Base-by-base conservation (phyloP, 2,329 filamentous ascomycete species). In the Graphilbum ipis-grandicollis region DNA sequence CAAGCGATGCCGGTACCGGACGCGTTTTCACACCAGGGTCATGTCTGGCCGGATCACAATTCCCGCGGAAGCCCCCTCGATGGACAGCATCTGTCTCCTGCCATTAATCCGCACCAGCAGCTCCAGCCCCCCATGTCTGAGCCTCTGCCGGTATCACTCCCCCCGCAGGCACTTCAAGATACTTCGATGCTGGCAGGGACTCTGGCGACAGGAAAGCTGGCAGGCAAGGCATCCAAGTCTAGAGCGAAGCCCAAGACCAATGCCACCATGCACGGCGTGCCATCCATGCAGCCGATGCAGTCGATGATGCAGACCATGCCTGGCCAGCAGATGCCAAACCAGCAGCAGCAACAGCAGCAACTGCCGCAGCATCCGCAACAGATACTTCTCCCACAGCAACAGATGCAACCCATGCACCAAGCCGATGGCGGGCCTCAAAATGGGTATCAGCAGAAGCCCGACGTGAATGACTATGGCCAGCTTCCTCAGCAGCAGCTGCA, bases 251-350 rank as follows among this genome's bases (percentile, higher is more conserved):
- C n/a, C 19, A 17, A 22, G 19, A 9, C 25, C 18, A 14, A 31
- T 31, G 21, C 34, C 30, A 15, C n/a, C 29, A 13, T 18, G 7
- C n/a, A 15, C n/a, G 23, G 19, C 19, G 23, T 23, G 14, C 30
- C 34, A 19, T 4, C 9, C 9, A 17, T 18, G 29, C 31, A 38
- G 25, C 10, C n/a, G 5, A 21, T 23, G 31, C 31, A 34, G 13
- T 5, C 23, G 9, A 22, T 29, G 15, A 32, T 34, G 32, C 36
- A 23, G 17, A 23, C 22, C 17, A 23, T 30, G 6, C 18, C 28
- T 5, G 14, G 29, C 15, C 35, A 28, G 31, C 46, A 38, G 35
- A 43, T 25, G 17, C 43, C 44, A 13, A 42, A 41, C 1, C 39
- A 41, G 18, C 44, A 44, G n/a, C 38, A 43, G 30, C 29, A 13